Base-by-base conservation (phyloP, 2,329 filamentous ascomycete species). In the Cladophialophora chaetospira region DNA sequence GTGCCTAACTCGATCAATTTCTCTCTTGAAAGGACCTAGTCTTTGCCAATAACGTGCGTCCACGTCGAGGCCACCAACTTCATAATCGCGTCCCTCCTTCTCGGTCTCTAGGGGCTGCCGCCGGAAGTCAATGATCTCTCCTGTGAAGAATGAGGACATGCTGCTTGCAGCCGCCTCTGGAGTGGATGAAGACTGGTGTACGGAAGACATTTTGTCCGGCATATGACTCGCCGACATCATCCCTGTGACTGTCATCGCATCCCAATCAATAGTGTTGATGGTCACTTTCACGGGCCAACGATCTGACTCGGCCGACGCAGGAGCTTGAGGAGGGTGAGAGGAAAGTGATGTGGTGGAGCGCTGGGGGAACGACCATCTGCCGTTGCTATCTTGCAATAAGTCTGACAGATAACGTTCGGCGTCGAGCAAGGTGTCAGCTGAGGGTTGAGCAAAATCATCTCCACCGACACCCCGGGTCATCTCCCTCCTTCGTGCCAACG, bases 171-270 rank as follows among this genome's bases (percentile, higher is more conserved):
- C 9, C 8, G 25, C 53, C 44, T 60, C 60, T 47, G 25, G 55
- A 52, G 17, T 60, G 33, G 60, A 48, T 45, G 17, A 48, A n/a
- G 53, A 19, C n/a, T 51, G 57, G 9, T 60, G 50, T 4, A 38
- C 1, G n/a, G 57, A 31, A 21, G 50, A 52, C 44, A 55, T 46
- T 25, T 58, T 58, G 33, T 64, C 75, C 2, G 84, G 84, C 10
- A 87, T 84, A 63, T 88, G 85, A 71, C 85, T 87, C 3, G 85
- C 85, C 70, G 87, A 83, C 85, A 88, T 88, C 5, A 84, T 87
- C 3, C 85, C 85, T 19, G 83, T 82, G 15, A 88, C 70, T 0
- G 82, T 83, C 83, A 87, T 85, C 15, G 73, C 75, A 3, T 76
- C 72, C 64, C 79, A 80, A 68, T 88, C 83, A 43, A 88, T 78